phyloP scores from a whole-genome alignment of 2,329 filamentous ascomycete species.

The Chrysosporium keratinophilum region DNA sequence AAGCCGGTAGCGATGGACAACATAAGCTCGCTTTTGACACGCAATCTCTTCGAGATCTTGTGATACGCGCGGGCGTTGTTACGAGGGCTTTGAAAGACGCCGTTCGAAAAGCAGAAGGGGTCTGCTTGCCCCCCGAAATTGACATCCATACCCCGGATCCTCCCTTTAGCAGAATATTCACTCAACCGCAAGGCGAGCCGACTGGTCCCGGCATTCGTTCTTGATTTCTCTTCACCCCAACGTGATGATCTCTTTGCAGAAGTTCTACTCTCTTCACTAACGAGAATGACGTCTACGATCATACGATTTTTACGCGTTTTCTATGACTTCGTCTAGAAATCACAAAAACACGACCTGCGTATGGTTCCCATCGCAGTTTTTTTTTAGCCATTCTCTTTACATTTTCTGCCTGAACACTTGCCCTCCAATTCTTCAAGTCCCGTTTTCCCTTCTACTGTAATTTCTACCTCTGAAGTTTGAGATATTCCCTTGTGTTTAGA shows the following conservation, averaged over 20 bases:
- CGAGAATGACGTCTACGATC: constrained; percentile 15
- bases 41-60: constrained; percentile 52
- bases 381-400: not conserved
- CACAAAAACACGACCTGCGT: not conserved
- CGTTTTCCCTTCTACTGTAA: not conserved
- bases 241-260: constrained; percentile 4
- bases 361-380: not conserved
- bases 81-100: constrained; percentile 42
- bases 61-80: constrained; percentile 41
- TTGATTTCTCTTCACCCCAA: not conserved
- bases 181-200: constrained; percentile 24
- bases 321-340: not conserved
- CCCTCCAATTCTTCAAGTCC: not conserved
- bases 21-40: constrained; percentile 57
- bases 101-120: constrained; percentile 41
- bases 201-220: not conserved
- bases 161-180: constrained; percentile 41
- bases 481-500: not conserved
- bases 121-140: constrained; percentile 22
- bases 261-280: constrained; percentile 2
- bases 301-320: constrained; percentile 10
- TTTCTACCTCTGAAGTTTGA: not conserved
- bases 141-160: constrained; percentile 29
- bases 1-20: constrained; percentile 16
- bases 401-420: not conserved